Evolutionary conservation across 225 moss, liverwort and hornwort species (phyloP), one percentile per base, ranked within the genome.

Genomic region (Lunularia cruciata): DNA sequence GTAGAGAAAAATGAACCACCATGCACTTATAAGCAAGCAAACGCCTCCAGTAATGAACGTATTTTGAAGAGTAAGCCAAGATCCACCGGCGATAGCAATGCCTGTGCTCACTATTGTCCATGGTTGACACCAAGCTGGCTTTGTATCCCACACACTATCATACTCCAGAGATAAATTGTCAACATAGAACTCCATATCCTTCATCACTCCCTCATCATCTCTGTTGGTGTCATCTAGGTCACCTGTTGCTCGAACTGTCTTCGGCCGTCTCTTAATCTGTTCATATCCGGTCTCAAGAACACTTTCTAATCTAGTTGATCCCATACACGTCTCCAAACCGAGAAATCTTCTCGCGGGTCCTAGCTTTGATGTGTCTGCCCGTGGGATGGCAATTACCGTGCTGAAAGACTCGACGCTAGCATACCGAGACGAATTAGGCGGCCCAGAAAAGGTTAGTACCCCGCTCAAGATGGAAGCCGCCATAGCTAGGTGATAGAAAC

Each of bases 91-190:
- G 49, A 83, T 85, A 53, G 63, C 78, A n/a, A 85, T 63, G 70
- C 98, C 98, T 57, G 98, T 89, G 4, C 85, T 62, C 38, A 88
- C 79, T 63, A 98, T 98, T 32, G 89, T 85, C 98, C 98, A 98
- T 7, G 98, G 98, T 73, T 98, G 98, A 70, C 98, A 93, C 98
- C 98, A 98, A 1, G 69, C 86, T 26, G 98, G 98, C 75, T 98
- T 98, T 19, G 98, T 98, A 56, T 98, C 98, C 98, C 98, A 98
- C 8, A 98, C 98, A 81, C 88, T 98, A 67, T 98, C 93, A 72
- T 98, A 98, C 79, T 98, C 98, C 22, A 98, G 86, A 1, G 98
- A 89, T 61, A 93, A 64, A 42, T 93, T 88, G 46, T 84, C 84
- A 53, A 98, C 60, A 63, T 85, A 91, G 4, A 89, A 69, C 75